Evolutionary conservation across 148 eudicot genomes (phyloP).

Genomic region (Gaultheria prostrata): DNA sequence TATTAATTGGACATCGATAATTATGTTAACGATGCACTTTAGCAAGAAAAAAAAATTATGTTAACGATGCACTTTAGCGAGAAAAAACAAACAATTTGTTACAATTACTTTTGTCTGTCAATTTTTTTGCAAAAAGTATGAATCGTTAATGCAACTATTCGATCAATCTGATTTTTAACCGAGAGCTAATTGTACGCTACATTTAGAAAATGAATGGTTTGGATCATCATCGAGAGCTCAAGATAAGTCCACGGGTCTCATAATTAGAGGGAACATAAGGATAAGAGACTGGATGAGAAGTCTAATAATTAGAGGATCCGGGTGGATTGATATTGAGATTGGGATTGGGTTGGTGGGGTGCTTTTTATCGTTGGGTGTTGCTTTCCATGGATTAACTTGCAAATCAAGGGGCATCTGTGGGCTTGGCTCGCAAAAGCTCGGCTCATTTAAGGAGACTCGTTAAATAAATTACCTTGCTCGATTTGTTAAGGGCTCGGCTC

Average conservation of each 20-base stretch:
- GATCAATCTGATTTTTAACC: no score
- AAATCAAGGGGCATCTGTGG: neutral
- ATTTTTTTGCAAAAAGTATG: neutral
- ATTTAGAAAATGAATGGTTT: neutral
- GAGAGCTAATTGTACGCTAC: neutral
- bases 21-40: no score
- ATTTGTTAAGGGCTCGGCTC: no score
- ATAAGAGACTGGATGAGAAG: neutral
- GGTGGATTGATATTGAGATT: neutral
- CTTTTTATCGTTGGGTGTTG: neutral
- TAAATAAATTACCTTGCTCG: no score
- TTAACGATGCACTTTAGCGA: neutral
- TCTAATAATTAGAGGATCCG: neutral
- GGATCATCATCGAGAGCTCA: neutral
- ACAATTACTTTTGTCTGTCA: no score
- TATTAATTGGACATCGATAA: no score
- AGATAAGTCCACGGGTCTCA: neutral
- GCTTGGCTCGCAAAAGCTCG: no score
- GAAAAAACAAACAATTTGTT: neutral
- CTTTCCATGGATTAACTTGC: constrained; percentile 5
- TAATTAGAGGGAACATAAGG: neutral
- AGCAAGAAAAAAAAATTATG: no score
- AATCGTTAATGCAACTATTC: neutral
- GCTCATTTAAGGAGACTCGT: no score
- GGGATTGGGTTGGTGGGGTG: neutral